These are phyloP conservation scores for Saccharum officinarum DNA, from an alignment of 176 grass and related monocot genomes.

Conservation along the genomic window DNA sequence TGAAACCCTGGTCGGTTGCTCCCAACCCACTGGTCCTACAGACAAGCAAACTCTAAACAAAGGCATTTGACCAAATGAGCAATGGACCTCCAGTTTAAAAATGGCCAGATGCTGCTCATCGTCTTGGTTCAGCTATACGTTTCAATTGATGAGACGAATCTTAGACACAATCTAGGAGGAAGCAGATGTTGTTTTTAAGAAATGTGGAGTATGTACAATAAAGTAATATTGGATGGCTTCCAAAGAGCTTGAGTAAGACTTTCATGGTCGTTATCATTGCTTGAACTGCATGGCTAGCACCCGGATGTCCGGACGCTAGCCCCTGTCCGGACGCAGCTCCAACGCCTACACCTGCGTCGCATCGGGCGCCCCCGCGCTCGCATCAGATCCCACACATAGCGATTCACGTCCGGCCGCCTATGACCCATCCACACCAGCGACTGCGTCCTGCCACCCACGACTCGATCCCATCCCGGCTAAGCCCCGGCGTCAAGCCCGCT, in stretches of 20 bases:
- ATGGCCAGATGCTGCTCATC: background rate
- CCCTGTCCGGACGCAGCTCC: too few species aligned
- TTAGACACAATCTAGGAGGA: background rate
- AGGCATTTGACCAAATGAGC: background rate
- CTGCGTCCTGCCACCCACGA: too few species aligned
- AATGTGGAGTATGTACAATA: background rate
- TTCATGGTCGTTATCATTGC: background rate
- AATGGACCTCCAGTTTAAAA: background rate
- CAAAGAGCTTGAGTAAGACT: background rate
- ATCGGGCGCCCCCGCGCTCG: too few species aligned
- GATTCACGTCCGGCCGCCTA: too few species aligned
- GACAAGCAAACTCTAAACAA: background rate
- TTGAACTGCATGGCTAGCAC: background rate
- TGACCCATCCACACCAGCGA: too few species aligned
- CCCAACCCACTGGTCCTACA: background rate
- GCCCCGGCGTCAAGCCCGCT: too few species aligned
- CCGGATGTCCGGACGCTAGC: too few species aligned
- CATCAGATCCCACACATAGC: too few species aligned
- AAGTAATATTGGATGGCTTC: background rate
- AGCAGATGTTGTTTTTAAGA: background rate
- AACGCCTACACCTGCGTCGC: too few species aligned
- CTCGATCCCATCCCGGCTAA: too few species aligned
- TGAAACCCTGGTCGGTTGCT: background rate
- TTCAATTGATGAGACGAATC: background rate
- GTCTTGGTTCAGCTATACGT: background rate